Evolutionary conservation across 2,329 filamentous ascomycete species (phyloP).

Genomic region (Atkinsonella texensis): DNA sequence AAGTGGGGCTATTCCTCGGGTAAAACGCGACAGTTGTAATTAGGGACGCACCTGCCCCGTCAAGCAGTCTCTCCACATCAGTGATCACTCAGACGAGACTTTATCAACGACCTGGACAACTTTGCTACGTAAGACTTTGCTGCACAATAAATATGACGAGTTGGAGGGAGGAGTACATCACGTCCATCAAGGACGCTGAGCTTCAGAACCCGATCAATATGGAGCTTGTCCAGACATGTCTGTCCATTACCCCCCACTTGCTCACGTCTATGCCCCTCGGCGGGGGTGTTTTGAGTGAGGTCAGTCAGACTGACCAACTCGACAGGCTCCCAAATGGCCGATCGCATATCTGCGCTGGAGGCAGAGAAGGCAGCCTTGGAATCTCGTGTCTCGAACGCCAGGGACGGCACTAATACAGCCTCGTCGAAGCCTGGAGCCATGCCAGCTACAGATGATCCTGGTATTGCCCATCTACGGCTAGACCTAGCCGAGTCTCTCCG

Average conservation of each 20-base stretch:
- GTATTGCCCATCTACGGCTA: constrained; percentile 41
- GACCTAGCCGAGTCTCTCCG: constrained; percentile 70
- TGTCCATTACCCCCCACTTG: constrained; percentile 15
- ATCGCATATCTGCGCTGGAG: constrained; percentile 53
- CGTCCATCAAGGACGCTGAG: constrained; percentile 60
- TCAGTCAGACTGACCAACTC: constrained; percentile 10
- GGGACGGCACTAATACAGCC: constrained; percentile 5
- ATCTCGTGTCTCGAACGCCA: constrained; percentile 15
- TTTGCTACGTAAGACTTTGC: background rate
- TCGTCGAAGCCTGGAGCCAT: constrained; percentile 7
- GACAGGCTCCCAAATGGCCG: constrained; percentile 51
- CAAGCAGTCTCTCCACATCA: background rate
- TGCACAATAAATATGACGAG: constrained; percentile 36
- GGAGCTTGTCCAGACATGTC: constrained; percentile 71
- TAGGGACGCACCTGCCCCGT: background rate
- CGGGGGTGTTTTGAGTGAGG: background rate
- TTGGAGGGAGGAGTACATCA: constrained; percentile 75
- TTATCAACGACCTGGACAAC: no score
- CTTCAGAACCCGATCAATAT: constrained; percentile 49
- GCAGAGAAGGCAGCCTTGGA: constrained; percentile 38
- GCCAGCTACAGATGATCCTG: constrained; percentile 17
- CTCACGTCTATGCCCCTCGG: constrained; percentile 6
- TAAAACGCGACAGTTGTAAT: constrained; percentile 9
- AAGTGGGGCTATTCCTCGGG: constrained; percentile 20
- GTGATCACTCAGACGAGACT: background rate